Percentiles rank a stretch among this genome's conserved stretches.
These are phyloP conservation scores for Claviceps sp. DNA, from an alignment of 2,329 filamentous ascomycete species.

Conservation along the genomic window DNA sequence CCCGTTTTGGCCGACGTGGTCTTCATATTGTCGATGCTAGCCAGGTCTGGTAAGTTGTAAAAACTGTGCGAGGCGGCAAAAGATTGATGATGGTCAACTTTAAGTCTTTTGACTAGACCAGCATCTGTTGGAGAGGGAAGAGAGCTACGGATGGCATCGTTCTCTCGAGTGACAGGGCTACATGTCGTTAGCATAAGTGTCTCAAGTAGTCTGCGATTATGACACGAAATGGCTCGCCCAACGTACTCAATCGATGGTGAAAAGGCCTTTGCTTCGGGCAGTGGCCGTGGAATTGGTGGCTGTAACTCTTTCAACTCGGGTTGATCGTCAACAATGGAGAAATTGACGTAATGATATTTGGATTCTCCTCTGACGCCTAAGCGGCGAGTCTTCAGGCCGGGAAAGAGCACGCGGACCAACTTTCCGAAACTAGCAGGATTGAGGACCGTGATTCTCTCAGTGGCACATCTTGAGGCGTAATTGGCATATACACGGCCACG, in stretches of 20 bases:
- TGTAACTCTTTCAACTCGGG: conserved; percentile 32
- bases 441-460: conserved; percentile 82
- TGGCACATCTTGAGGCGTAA: conserved; percentile 86
- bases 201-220: neutral
- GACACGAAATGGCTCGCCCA: neutral
- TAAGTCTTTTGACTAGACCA: conserved; percentile 9
- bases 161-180: conserved; percentile 18
- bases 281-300: conserved; percentile 32
- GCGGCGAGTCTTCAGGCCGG: conserved; percentile 81
- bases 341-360: conserved; percentile 88
- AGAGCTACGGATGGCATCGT: conserved; percentile 13
- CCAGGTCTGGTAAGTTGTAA: conserved; percentile 45
- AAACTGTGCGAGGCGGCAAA: conserved; percentile 29
- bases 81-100: conserved; percentile 5
- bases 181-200: conserved; percentile 12
- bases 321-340: conserved; percentile 45
- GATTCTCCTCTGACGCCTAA: conserved; percentile 91
- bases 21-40: conserved; percentile 44
- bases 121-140: conserved; percentile 18
- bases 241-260: conserved; percentile 37
- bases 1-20: conserved; percentile 43
- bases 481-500: conserved; percentile 88
- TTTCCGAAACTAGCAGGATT: conserved; percentile 98
- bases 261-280: conserved; percentile 34
- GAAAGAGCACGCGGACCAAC: conserved; percentile 89